Percentiles rank a stretch among this genome's conserved stretches.
Evolutionary conservation across 495 filamentous ascomycete genomes (phyloP).

Genomic region (Cenococcum geophilum): DNA sequence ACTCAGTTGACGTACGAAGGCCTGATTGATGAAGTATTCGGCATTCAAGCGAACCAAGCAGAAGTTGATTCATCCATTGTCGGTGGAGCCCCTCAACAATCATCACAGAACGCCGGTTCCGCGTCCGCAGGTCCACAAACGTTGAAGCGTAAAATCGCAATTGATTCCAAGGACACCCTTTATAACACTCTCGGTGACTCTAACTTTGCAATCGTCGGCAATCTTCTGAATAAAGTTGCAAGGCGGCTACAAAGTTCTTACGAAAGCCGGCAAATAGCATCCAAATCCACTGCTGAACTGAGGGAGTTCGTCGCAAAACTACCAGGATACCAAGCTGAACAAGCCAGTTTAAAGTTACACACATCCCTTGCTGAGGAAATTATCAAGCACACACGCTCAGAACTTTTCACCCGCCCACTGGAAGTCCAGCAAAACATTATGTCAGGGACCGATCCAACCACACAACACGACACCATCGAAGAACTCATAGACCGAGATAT

Average conservation of each 20-base stretch:
- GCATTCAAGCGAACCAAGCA: conserved; percentile 78
- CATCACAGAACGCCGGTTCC: conserved; percentile 45
- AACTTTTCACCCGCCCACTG: conserved; percentile 77
- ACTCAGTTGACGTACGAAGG: conserved; percentile 98
- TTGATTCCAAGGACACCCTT: conserved; percentile 84
- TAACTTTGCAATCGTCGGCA: conserved; percentile 91
- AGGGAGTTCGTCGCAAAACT: conserved; percentile 88
- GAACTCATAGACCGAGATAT: conserved; percentile 85
- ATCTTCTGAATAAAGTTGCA: conserved; percentile 83
- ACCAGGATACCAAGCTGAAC: conserved; percentile 86
- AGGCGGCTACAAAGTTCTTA: conserved; percentile 82
- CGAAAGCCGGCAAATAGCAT: conserved; percentile 71
- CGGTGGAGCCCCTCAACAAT: conserved; percentile 58
- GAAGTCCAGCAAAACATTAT: conserved; percentile 96
- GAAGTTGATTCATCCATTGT: conserved; percentile 92
- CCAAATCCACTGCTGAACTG: conserved; percentile 83
- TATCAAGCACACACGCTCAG: conserved; percentile 79
- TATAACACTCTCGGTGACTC: conserved; percentile 84
- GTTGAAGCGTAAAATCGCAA: conserved; percentile 82
- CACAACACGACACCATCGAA: conserved; percentile 83
- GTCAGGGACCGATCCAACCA: conserved; percentile 80
- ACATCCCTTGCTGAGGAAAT: conserved; percentile 92
- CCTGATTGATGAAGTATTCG: conserved; percentile 88
- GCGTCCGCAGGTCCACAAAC: conserved; percentile 51
- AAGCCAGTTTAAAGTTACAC: conserved; percentile 84